These are phyloP conservation scores for Neofusicoccum ribis DNA, from an alignment of 2,329 filamentous ascomycete genomes.

Conservation along the genomic window DNA sequence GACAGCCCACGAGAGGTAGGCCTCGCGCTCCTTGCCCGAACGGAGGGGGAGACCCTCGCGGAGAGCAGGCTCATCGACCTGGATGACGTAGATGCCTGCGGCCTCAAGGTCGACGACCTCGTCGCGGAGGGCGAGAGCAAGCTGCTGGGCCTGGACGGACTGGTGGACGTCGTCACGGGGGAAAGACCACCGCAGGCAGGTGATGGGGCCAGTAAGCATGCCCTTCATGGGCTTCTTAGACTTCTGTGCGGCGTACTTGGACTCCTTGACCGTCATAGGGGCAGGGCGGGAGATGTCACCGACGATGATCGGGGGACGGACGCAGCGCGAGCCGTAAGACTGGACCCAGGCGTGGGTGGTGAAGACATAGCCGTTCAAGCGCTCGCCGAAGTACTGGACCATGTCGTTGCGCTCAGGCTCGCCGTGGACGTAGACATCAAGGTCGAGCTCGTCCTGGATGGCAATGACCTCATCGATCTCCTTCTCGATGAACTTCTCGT, in stretches of 20 bases:
- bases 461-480: conserved; percentile 94
- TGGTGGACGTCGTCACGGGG: conserved; percentile 99
- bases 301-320: conserved; percentile 96
- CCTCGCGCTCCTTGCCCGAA: conserved; percentile 88
- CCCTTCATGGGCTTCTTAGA: conserved; percentile 99
- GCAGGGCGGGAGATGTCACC: conserved; percentile 96
- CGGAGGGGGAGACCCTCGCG: conserved; percentile 99
- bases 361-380: conserved; percentile 94
- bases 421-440: conserved; percentile 97
- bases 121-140: conserved; percentile 95
- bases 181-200: conserved; percentile 99
- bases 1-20: conserved; percentile 96
- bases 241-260: conserved; percentile 94
- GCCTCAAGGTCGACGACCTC: conserved; percentile 98
- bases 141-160: conserved; percentile 97
- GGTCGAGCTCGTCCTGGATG: conserved; percentile 96
- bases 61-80: conserved; percentile 98
- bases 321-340: conserved; percentile 96
- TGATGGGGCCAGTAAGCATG: conserved; percentile 99
- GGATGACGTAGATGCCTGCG: conserved; percentile 95
- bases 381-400: conserved; percentile 99
- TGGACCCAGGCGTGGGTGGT: conserved; percentile 99
- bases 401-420: conserved; percentile 99
- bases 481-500: conserved; percentile 99
- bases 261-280: conserved; percentile 99